Base-by-base conservation (phyloP, 306 rosid genomes). In the Quillaja saponaria region DNA sequence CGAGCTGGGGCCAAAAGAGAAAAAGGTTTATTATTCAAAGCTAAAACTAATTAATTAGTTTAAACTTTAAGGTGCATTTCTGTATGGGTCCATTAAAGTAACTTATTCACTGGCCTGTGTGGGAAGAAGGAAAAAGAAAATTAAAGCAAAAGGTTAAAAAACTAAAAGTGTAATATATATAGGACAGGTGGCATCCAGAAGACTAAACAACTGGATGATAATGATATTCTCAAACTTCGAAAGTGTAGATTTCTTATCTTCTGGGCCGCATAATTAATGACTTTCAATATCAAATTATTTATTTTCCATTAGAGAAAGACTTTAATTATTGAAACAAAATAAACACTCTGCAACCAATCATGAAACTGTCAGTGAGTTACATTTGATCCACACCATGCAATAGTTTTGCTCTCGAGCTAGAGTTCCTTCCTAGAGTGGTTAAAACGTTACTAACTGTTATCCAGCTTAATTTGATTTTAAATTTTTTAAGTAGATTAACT, bases 181-280 rank as follows among this genome's bases (percentile, higher is more conserved):
- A 57, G 66, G 81, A 71, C 63, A 76, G 35, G 78, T 72, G 82
- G 76, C 73, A 44, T 38, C 66, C 78, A 68, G 61, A 54, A 66
- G 66, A 77, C 85, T 74, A 69, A 74, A 77, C 85, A 82, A 74
- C 74, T 71, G 56, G 76, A 58, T 76, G 11, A 59, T 72, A 75
- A 77, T 80, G 71, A 75, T 82, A 80, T 63, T 74, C 78, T 62
- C 68, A 67, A 70, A 66, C 80, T 76, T 79, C 76, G 51, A 66
- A 71, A 76, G 73, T 41, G 62, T 67, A 49, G 57, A 76, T 76
- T 68, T 61, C 56, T 62, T 69, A 61, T 53, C 41, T 16, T 37
- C 46, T 45, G 64, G 72, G 38, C 62, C 80, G 66, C 86, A 78
- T n/a, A n/a, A n/a, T n/a, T 39, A 28, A 69, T 51, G 34, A 56